Evolutionary conservation across 768 basidiomycete species (phyloP), one percentile per base, ranked within the genome.

Genomic region (Boletus rufocinnamomeus): DNA sequence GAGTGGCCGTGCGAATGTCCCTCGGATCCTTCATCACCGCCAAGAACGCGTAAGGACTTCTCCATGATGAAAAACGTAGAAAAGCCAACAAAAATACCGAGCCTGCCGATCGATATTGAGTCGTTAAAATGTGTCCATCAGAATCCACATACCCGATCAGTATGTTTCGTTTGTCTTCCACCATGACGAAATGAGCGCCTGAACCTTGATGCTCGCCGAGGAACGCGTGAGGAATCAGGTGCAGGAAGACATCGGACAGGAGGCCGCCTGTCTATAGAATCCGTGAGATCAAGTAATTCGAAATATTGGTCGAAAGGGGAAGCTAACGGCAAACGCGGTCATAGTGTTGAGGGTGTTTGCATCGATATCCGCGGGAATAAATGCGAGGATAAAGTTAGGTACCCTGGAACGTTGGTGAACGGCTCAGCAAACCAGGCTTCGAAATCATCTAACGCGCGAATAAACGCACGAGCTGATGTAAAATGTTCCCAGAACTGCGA

Each of bases 51-150:
- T 63, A 95, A 80, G 13, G 89, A 85, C 76, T 95, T 96, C 71
- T 96, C 94, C 84, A 95, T 92, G 66, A 94, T 81, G 77, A 95
- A 96, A 76, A 96, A 96, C 0, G 90, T 77, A 35, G 91, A 86
- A 73, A 96, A 96, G 6, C 94, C 94, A 27, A 85, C 65, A 69
- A 95, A 95, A 63, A 95, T 90, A 32, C 84, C 89, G 10, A 92
- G 78, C 35, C 90, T 93, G 61, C 43, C 43, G 45, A 47, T 21
- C 6, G 46, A 34, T 6, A 32, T 55, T 66, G 59, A 71, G 56
- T 30, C 30, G 37, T 51, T 52, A 28, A 43, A 60, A 46, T n/a
- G 35, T 45, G 32, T 50, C 40, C 43, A 47, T 49, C 40, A 54
- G 43, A 58, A 35, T 27, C 27, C 56, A 75, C 76, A 59, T 72